Base-by-base conservation (phyloP, 805 yeast genomes). In the Ogataea salicorniae region DNA sequence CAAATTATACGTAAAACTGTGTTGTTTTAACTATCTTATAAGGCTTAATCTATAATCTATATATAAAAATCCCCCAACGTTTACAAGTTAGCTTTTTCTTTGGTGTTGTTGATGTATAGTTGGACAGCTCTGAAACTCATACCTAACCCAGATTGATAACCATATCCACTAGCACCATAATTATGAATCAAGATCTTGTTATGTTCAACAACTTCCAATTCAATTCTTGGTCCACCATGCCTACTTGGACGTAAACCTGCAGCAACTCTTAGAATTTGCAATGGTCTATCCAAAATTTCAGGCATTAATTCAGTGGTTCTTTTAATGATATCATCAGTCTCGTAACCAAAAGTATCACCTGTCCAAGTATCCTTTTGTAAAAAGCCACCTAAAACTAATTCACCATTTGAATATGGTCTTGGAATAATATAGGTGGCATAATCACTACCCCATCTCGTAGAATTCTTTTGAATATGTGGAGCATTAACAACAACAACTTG, bases 161-260 rank as follows among this genome's bases (percentile, higher is more conserved):
- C 86, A 51, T 80, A 78, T 0, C 86, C 87, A 48, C 79, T 66
- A 13, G 84, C 81, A 39, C 94, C 94, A 56, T 84, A 83, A 63
- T 84, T 81, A 60, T 87, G 95, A 20, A 87, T 71, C 16, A 83
- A 58, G 1, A 71, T 47, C 46, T 70, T 68, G 2, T 74, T 78
- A 20, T 66, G 69, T 11, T 64, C 68, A 14, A 68, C 65, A 4
- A 46, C 49, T 55, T 83, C 85, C 39, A 64, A 62, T 59, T 84
- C 94, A 39, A 87, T 77, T 45, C 95, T 71, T 6, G 77, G 81
- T 5, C 95, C 95, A 14, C 91, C 94, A 37, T 77, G 73, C 59
- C 95, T 75, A 36, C 83, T 72, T 6, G 95, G 96, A 53, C 96
- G 75, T 40, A 85, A 70, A 0, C 95, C 95, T 6, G 90, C 82